These are phyloP conservation scores for Trypanosoma caninum DNA, from an alignment of 208 protist genomes.

Conservation along the genomic window DNA sequence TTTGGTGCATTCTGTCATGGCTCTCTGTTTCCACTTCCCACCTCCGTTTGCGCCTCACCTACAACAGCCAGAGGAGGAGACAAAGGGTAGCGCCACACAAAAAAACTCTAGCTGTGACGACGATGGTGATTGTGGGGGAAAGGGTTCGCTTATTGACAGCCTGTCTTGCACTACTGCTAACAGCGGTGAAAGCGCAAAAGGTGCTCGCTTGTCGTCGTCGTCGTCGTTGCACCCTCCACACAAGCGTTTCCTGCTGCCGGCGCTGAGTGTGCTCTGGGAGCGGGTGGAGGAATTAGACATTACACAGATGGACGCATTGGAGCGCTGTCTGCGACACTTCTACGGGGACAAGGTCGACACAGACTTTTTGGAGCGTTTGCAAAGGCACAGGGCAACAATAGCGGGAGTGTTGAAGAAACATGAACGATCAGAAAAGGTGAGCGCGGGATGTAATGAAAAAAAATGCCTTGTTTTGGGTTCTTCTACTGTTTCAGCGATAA, in stretches of 20 bases:
- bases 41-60: conserved; percentile 6
- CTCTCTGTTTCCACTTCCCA: conserved; percentile 45
- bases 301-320: conserved; percentile 47
- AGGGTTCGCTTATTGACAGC: not conserved
- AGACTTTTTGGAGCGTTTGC: conserved; percentile 70
- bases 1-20: conserved; percentile 52
- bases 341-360: conserved; percentile 51
- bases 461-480: not conserved
- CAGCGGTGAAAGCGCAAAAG: not conserved
- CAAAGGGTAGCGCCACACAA: no score
- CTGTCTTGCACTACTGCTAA: not conserved
- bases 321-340: conserved; percentile 58
- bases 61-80: not conserved
- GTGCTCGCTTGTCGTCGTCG: not conserved
- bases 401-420: not conserved
- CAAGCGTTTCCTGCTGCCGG: conserved; percentile 29
- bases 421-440: not conserved
- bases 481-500: not conserved
- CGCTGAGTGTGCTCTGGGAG: conserved; percentile 67
- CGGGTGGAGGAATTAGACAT: conserved; percentile 55
- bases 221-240: conserved; percentile 8
- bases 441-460: not conserved
- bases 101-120: no score
- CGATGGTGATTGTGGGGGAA: not conserved
- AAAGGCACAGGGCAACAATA: conserved; percentile 35